Evolutionary conservation across 2,329 filamentous ascomycete genomes (phyloP), one percentile per base, ranked within the genome.

Genomic region (Epichloe uncinata): DNA sequence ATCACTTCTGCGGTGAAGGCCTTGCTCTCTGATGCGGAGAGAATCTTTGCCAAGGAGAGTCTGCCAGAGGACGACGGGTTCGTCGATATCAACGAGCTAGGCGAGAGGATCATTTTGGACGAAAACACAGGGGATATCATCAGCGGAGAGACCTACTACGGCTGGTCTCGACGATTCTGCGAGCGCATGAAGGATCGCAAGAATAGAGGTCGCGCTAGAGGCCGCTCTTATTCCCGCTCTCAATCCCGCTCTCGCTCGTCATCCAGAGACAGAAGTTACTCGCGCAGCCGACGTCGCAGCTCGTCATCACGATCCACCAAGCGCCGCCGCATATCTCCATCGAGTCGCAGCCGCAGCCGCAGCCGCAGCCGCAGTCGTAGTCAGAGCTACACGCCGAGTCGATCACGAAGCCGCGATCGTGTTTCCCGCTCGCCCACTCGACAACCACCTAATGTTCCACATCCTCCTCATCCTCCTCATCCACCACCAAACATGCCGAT

Each of bases 131-230:
- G 82, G 0, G 78, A 84, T 3, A 67, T 82, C 2, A 62, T 82
- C 6, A 73, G 74, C 6, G 82, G 82, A 1, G 82, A 87, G 54
- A 87, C 85, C 1, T 94, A 94, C 63, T 94, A 94, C 61, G 89
- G 88, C 53, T 95, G 89, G 89, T 91, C 87, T 5, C 76, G 78
- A 38, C 71, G 72, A 1, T 93, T 95, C 57, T 94, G 87, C 62
- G 74, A 87, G 56, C 85, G 84, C 60, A 93, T 93, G 84, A 87
- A 84, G 66, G 68, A 72, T 47, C 71, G 76, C 37, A 66, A 62
- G 30, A 68, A 62, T 42, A 2, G 47, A 48, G 15, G 53, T 52
- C 37, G 52, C 50, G 9, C 55, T 57, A 5, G 66, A 26, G 66
- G 64, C 4, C 63, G 66, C 4, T 70, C 70, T 3, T 55, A 52